phyloP scores from a whole-genome alignment of 371 early-diverging fungal genomes.

The Rhizopus sp. region DNA sequence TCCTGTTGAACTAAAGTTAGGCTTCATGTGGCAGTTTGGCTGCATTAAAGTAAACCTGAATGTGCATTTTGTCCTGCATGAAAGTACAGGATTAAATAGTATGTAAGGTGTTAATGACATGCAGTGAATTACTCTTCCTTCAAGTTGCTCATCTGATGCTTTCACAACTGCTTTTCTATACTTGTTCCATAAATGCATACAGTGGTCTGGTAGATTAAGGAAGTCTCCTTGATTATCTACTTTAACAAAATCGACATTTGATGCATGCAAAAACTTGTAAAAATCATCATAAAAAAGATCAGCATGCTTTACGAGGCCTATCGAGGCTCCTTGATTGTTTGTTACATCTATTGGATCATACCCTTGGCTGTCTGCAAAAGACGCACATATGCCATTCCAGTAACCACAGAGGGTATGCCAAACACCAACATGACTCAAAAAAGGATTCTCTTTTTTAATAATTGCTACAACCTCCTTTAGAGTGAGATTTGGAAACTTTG shows the following conservation, averaged over 20 bases:
- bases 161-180: slow-evolving; percentile 34
- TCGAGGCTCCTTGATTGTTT: not conserved
- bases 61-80: slow-evolving; percentile 1
- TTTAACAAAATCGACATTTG: slow-evolving; percentile 43
- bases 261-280: slow-evolving; percentile 24
- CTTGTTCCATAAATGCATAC: slow-evolving; percentile 14
- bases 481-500: slow-evolving; percentile 26
- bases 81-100: slow-evolving; percentile 20
- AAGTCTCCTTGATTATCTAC: slow-evolving; percentile 47
- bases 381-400: slow-evolving; percentile 38
- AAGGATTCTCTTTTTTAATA: slow-evolving; percentile 23
- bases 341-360: not conserved
- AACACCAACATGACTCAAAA: slow-evolving; percentile 38
- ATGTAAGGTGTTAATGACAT: slow-evolving; percentile 44
- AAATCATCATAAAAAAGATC: slow-evolving; percentile 39
- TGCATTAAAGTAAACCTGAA: not conserved
- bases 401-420: slow-evolving; percentile 54
- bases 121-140: slow-evolving; percentile 36
- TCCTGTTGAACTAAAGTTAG: slow-evolving; percentile 18
- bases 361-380: not conserved
- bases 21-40: no score
- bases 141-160: slow-evolving; percentile 7
- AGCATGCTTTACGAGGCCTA: slow-evolving; percentile 13
- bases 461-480: slow-evolving; percentile 7
- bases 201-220: slow-evolving; percentile 16